Base-by-base conservation (phyloP, 225 moss, liverwort and hornwort species). In the Physcomitrium patens region DNA sequence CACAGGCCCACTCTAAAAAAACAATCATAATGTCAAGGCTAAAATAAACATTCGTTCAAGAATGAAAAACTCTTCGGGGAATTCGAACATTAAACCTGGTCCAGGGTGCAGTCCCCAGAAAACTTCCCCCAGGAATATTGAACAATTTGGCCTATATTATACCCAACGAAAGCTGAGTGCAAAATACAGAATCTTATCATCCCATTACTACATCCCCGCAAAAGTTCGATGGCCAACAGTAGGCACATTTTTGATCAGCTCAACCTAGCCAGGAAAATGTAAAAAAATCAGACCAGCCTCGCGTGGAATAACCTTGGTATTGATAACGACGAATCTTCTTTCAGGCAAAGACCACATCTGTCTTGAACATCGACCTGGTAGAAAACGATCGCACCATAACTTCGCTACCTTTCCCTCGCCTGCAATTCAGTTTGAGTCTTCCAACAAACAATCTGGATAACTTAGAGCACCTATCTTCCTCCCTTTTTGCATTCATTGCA, bases 391-490 rank as follows among this genome's bases (percentile, higher is more conserved):
- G 63, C 67, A 69, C 78, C 76, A 76, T 79, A 69, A 70, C 76
- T 59, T 71, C 68, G 71, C 81, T 87, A 84, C 79, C 77, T 65
- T 51, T 68, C 49, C 68, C 67, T 71, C 77, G 81, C 74, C 72
- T 77, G 84, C 77, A 82, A 77, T 71, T 77, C 74, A 78, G 82
- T 84, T 37, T 7, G 74, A 72, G 79, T 74, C 53, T 58, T 69
- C 85, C 82, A 80, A 82, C 84, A 80, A 72, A 75, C 77, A 82
- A 77, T 77, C 80, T 53, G 69, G 77, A 85, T 88, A 88, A 85
- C 52, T 80, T 76, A 85, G 82, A 74, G 75, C 75, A 82, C 56
- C 75, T 75, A 69, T 69, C 75, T 67, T 63, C 69, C 77, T 79
- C 82, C 79, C 77, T 79, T 84, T 53, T 68, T 28, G 75, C 75